Evolutionary conservation across 495 filamentous ascomycete genomes (phyloP).

Genomic region (Penicillium roqueforti): DNA sequence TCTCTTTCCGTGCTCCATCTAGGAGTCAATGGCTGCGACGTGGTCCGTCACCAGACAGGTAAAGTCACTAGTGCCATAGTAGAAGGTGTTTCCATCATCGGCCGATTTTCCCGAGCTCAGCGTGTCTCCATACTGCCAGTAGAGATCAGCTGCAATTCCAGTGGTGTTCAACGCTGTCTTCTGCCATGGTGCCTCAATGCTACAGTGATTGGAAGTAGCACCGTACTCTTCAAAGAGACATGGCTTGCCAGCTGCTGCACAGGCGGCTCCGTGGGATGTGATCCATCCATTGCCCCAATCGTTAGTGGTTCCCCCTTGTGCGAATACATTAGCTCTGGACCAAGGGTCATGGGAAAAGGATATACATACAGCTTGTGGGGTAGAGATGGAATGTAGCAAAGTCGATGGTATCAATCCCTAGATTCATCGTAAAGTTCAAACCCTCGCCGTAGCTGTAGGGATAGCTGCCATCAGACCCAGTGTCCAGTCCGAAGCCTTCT

Average conservation of each 20-base stretch:
- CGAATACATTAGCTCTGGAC: constrained; percentile 13
- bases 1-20: not conserved
- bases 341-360: constrained; percentile 36
- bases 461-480: constrained; percentile 49
- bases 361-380: constrained; percentile 48
- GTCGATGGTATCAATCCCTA: constrained; percentile 55
- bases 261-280: constrained; percentile 53
- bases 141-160: constrained; percentile 53
- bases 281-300: constrained; percentile 57
- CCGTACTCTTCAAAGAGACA: constrained; percentile 70
- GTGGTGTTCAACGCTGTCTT: constrained; percentile 46
- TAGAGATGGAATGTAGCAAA: constrained; percentile 68
- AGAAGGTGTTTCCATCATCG: constrained; percentile 60
- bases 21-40: constrained; percentile 41
- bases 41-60: constrained; percentile 57
- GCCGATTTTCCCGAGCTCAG: constrained; percentile 53
- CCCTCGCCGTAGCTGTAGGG: constrained; percentile 58
- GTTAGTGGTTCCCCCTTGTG: constrained; percentile 36
- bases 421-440: constrained; percentile 58
- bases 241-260: constrained; percentile 55
- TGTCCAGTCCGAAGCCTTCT: constrained; percentile 41
- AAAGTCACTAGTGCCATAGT: constrained; percentile 52
- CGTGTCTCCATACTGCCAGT: constrained; percentile 62
- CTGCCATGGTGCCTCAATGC: constrained; percentile 56
- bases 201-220: constrained; percentile 38